These are phyloP conservation scores for Kluyveromyces sp. DNA, from an alignment of 1,139 yeast species.

Conservation along the genomic window DNA sequence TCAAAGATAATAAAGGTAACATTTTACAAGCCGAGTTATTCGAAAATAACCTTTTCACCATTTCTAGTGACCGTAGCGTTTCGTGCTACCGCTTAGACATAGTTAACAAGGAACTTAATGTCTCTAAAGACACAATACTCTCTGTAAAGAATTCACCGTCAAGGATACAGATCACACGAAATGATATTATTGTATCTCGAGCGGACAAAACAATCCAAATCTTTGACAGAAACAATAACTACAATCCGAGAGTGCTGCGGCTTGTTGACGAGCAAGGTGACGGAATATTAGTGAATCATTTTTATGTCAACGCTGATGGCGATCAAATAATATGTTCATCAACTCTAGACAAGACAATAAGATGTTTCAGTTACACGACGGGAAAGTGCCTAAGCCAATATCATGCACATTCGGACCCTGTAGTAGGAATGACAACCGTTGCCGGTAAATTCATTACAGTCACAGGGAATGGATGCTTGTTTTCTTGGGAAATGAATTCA, in stretches of 20 bases:
- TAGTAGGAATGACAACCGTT: constrained; percentile 5
- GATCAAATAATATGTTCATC: constrained; percentile 11
- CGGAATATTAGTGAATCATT: constrained; percentile 7
- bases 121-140: constrained; percentile 7
- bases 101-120: constrained; percentile 1
- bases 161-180: constrained; percentile 2
- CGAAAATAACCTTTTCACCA: constrained; percentile 4
- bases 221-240: constrained; percentile 1
- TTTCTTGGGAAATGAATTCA: constrained; percentile 7
- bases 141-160: constrained; percentile 9
- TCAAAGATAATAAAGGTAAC: constrained; percentile 11
- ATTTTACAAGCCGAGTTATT: constrained; percentile 2
- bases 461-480: constrained; percentile 9
- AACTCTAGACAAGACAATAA: constrained; percentile 8
- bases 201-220: constrained; percentile 8
- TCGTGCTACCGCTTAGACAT: constrained; percentile 6
- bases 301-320: constrained; percentile 6
- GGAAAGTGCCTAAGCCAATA: constrained; percentile 9
- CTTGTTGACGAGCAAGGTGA: constrained; percentile 9
- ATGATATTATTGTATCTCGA: constrained; percentile 7
- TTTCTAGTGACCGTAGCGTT: constrained; percentile 9
- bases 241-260: constrained; percentile 1
- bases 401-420: constrained; percentile 10
- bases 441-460: constrained; percentile 7
- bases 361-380: constrained; percentile 9